Evolutionary conservation across 306 rosid genomes (phyloP).

Genomic region (Begonia masoniana): DNA sequence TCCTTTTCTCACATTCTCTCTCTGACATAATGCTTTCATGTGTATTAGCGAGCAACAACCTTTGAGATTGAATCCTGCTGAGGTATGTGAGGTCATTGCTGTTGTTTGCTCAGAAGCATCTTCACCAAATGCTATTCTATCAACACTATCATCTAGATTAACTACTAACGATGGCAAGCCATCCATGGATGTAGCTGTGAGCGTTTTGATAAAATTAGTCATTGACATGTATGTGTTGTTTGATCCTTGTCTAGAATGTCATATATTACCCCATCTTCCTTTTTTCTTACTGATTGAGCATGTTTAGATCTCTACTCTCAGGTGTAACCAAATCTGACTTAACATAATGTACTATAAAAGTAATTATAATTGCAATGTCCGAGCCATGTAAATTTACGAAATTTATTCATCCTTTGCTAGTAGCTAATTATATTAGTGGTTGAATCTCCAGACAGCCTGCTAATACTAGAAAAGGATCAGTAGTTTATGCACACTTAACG

Average conservation of each 20-base stretch:
- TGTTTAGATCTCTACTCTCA: too few species aligned
- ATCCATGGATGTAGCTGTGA: constrained; percentile 93
- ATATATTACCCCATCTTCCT: background rate
- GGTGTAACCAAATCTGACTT: too few species aligned
- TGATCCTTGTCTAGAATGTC: constrained; percentile 9
- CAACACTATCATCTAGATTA: constrained; percentile 53
- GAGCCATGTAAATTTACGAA: too few species aligned
- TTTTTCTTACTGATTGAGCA: background rate
- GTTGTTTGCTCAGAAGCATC: constrained; percentile 95
- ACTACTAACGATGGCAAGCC: constrained; percentile 67
- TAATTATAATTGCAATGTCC: too few species aligned
- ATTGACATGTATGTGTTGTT: constrained; percentile 84
- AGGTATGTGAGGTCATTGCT: constrained; percentile 93
- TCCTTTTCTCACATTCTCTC: constrained; percentile 1
- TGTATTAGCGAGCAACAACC: constrained; percentile 93
- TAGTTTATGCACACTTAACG: too few species aligned
- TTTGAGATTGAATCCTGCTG: constrained; percentile 87
- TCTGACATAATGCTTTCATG: constrained; percentile 30
- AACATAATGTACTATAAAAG: too few species aligned
- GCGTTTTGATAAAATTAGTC: constrained; percentile 93
- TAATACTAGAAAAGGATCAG: too few species aligned
- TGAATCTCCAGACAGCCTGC: too few species aligned
- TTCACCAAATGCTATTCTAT: constrained; percentile 36
- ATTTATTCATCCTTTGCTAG: too few species aligned
- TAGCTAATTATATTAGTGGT: too few species aligned